These are phyloP conservation scores for Globisporangium splendens DNA, from an alignment of 352 stramenopile genomes.

Conservation along the genomic window DNA sequence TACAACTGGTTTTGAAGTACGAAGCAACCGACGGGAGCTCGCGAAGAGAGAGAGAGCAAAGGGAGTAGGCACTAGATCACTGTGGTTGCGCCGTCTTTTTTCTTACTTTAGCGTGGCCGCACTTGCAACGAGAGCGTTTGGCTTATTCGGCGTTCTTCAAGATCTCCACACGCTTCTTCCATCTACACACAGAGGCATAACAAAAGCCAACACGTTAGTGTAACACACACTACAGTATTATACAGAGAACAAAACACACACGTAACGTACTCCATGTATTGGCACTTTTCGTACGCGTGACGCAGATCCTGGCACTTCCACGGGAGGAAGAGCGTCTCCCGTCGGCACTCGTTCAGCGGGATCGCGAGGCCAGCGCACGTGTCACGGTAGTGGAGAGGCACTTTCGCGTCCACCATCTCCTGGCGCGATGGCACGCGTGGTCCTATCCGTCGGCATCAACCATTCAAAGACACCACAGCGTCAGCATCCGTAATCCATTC, in stretches of 20 bases:
- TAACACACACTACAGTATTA: neutral
- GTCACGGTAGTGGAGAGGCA: conserved; percentile 94
- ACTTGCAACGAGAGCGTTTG: neutral
- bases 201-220: conserved; percentile 2
- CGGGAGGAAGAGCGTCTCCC: conserved; percentile 91
- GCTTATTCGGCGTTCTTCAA: conserved; percentile 71
- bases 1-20: too few relatives aligned
- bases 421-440: conserved; percentile 77
- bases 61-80: neutral
- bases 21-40: too few relatives aligned
- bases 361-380: conserved; percentile 95
- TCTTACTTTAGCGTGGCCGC: neutral
- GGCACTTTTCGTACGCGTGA: conserved; percentile 98
- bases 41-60: too few relatives aligned
- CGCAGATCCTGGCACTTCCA: conserved; percentile 96
- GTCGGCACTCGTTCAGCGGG: conserved; percentile 94
- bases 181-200: conserved; percentile 23
- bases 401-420: conserved; percentile 92
- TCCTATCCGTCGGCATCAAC: conserved; percentile 25
- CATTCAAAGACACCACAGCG: conserved; percentile 7
- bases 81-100: neutral
- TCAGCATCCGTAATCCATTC: neutral
- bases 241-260: neutral
- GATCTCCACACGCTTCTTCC: conserved; percentile 83
- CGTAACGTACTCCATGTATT: conserved; percentile 89